Evolutionary conservation across 2,329 filamentous ascomycete genomes (phyloP).

Genomic region (Ophidiomyces ophidiicola): DNA sequence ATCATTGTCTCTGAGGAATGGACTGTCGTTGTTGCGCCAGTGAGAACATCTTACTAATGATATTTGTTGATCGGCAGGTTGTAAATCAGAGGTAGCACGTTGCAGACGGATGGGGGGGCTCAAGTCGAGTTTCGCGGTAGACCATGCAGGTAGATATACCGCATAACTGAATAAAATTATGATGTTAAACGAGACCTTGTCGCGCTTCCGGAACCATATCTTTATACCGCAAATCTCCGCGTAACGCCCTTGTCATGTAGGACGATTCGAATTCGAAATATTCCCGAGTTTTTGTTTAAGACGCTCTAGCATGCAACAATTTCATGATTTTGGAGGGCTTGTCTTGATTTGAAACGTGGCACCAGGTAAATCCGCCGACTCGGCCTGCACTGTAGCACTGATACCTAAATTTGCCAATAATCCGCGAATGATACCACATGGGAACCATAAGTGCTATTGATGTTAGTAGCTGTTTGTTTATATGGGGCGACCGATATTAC

Average conservation of each 20-base stretch:
- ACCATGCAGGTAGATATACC: constrained; percentile 7
- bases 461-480: background rate
- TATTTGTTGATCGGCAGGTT: constrained; percentile 8
- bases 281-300: background rate
- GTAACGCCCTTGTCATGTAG: background rate
- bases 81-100: constrained; percentile 7
- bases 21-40: constrained; percentile 7
- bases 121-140: constrained; percentile 4
- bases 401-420: constrained; percentile 89
- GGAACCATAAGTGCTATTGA: constrained; percentile 81
- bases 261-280: background rate
- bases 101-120: constrained; percentile 6
- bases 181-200: background rate
- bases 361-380: constrained; percentile 71
- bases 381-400: constrained; percentile 79
- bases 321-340: constrained; percentile 51
- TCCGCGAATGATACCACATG: constrained; percentile 81
- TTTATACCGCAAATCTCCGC: background rate
- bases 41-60: constrained; percentile 7
- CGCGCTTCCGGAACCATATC: background rate
- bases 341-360: constrained; percentile 97
- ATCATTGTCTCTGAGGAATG: constrained; percentile 2
- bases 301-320: too few species aligned
- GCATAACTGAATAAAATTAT: constrained; percentile 7
- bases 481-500: constrained; percentile 37